Base-by-base conservation (phyloP, 257 asterid species). In the Galeopsis tetrahit region DNA sequence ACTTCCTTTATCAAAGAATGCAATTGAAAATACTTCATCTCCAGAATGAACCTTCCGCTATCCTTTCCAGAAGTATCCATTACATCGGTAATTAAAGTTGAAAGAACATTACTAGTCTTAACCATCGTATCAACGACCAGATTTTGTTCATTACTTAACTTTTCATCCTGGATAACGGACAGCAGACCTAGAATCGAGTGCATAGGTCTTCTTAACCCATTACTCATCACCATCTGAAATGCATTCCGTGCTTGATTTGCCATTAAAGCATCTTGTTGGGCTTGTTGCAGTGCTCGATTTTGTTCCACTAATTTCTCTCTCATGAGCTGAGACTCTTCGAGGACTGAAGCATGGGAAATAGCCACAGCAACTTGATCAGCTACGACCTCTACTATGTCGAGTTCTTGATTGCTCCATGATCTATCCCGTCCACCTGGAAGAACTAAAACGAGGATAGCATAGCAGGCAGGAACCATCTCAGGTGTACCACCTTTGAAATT, bases 331-430 rank as follows among this genome's bases (percentile, higher is more conserved):
- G 97, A 90, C 79, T 95, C 98, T 80, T 95, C 98, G 13, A 95
- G 96, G 31, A 95, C 85, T 17, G 97, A 88, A 69, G 98, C 99
- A 76, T 95, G 99, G 56, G 99, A 95, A 56, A 95, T 85, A 44
- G 99, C 99, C 59, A 95, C 97, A 0, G 98, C 91, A 56, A 95
- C 98, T 84, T 95, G 99, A 79, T 92, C 93, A 7, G 98, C 97
- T 71, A 92, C 97, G 13, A 83, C 91, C 64, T 85, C 81, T 10
- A 95, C 96, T 34, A 95, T 92, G 72, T 90, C 97, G 28, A 95
- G 87, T 49, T 95, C 99, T 64, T 88, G 86, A 13, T 68, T 42
- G 53, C 88, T 81, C 99, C 99, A 95, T 7, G 85, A 77, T 72
- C 96, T 76, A 43, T 86, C 83, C 8, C 65, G 80, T 58, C 88